Percentiles rank a stretch among this genome's conserved stretches.
Conservation (phyloP, 1,139 yeast species). For the Magnusiomyces magnusii region DNA sequence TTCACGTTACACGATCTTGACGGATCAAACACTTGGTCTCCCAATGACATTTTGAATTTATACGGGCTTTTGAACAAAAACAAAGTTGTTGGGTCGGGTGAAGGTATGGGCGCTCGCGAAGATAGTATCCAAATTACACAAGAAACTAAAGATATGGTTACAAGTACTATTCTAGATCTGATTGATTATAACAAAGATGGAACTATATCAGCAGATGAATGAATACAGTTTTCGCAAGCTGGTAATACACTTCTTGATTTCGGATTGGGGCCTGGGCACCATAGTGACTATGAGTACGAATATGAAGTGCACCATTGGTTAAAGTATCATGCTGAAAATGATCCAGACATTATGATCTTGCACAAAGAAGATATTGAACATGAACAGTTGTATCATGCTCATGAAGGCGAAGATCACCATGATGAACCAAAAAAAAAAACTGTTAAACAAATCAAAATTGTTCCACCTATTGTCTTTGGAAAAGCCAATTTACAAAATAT, state of each 20-base stretch:
- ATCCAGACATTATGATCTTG: slow-evolving; percentile 71
- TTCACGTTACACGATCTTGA: slow-evolving; percentile 75
- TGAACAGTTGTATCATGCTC: slow-evolving; percentile 80
- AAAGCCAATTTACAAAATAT: neutral
- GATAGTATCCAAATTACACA: slow-evolving; percentile 51
- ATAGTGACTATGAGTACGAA: slow-evolving; percentile 87
- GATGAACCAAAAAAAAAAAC: slow-evolving; percentile 28
- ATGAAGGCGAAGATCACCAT: slow-evolving; percentile 56
- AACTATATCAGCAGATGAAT: slow-evolving; percentile 57
- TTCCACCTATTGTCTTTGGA: slow-evolving; percentile 3
- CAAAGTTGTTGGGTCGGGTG: slow-evolving; percentile 71
- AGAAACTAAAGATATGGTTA: slow-evolving; percentile 50
- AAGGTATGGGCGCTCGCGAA: slow-evolving; percentile 79
- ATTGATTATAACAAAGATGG: slow-evolving; percentile 67
- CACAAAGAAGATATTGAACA: slow-evolving; percentile 91
- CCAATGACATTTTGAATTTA: slow-evolving; percentile 61
- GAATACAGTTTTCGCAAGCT: slow-evolving; percentile 49
- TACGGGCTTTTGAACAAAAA: slow-evolving; percentile 71
- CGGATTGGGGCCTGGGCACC: slow-evolving; percentile 96
- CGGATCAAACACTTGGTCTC: slow-evolving; percentile 35
- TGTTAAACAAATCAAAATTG: neutral
- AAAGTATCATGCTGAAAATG: slow-evolving; percentile 68
- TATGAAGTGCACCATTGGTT: slow-evolving; percentile 96
- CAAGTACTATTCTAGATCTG: slow-evolving; percentile 46
- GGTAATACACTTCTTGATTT: slow-evolving; percentile 85